These are phyloP conservation scores for Cupressus sempervirens DNA, from an alignment of 75 land plant genomes.

Conservation along the genomic window DNA sequence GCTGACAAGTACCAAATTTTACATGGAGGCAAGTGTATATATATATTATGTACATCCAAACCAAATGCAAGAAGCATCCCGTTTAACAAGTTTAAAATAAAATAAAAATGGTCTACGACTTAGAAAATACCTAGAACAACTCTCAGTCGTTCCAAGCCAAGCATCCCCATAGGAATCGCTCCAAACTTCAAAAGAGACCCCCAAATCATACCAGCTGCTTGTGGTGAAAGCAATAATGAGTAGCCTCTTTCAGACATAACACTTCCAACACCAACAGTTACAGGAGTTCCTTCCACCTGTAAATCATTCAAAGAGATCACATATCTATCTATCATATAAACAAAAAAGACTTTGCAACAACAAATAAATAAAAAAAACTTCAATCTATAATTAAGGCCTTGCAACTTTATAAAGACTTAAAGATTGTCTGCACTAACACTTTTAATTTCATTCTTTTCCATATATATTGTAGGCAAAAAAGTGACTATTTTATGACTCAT, in stretches of 20 bases:
- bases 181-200: slow-evolving; percentile 54
- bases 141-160: slow-evolving; percentile 68
- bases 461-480: background rate
- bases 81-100: background rate
- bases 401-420: background rate
- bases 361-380: background rate
- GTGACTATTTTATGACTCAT: background rate
- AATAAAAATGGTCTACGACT: background rate
- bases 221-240: slow-evolving; percentile 71
- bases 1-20: no score
- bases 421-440: background rate
- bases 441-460: background rate
- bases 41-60: background rate
- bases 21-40: background rate
- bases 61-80: background rate
- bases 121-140: slow-evolving; percentile 48
- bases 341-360: background rate
- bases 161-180: slow-evolving; percentile 74
- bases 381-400: background rate
- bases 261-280: slow-evolving; percentile 79
- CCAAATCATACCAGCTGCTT: slow-evolving; percentile 71
- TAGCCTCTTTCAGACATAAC: slow-evolving; percentile 64
- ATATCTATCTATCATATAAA: background rate
- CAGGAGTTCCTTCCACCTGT: slow-evolving; percentile 76
- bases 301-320: background rate